These are phyloP conservation scores for Rhazya stricta DNA, from an alignment of 257 asterid species.

Conservation along the genomic window DNA sequence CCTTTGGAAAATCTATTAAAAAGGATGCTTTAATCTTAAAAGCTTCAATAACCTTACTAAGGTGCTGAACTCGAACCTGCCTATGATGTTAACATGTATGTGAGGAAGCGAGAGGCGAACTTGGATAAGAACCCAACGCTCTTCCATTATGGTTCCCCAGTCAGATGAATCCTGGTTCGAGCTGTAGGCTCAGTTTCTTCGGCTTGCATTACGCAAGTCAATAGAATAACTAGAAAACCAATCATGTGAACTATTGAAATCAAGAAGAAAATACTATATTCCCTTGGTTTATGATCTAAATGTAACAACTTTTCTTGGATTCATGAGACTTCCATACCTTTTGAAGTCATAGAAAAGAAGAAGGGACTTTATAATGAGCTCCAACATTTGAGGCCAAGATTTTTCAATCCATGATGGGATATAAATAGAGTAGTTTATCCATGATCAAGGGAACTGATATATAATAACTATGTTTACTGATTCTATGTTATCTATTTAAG, in stretches of 20 bases:
- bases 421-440: constrained; percentile 10
- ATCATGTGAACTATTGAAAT: constrained; percentile 1
- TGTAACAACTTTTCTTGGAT: not conserved
- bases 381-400: not conserved
- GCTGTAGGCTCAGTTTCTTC: not conserved
- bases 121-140: constrained; percentile 12
- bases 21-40: too few species aligned
- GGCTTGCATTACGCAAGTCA: not conserved
- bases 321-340: constrained; percentile 16
- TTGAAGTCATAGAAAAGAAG: constrained; percentile 14
- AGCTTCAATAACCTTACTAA: constrained; percentile 15
- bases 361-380: constrained; percentile 6
- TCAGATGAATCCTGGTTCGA: not conserved
- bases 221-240: constrained; percentile 1
- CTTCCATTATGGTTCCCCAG: constrained; percentile 1
- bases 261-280: constrained; percentile 11
- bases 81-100: not conserved
- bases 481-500: too few species aligned
- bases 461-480: too few species aligned
- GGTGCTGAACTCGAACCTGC: constrained; percentile 9
- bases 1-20: too few species aligned
- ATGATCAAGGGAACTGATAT: constrained; percentile 17
- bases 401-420: too few species aligned
- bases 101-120: constrained; percentile 14
- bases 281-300: constrained; percentile 14